Evolutionary conservation across 345 rosid species (phyloP), one percentile per base, ranked within the genome.

Genomic region (Heritiera fomes): DNA sequence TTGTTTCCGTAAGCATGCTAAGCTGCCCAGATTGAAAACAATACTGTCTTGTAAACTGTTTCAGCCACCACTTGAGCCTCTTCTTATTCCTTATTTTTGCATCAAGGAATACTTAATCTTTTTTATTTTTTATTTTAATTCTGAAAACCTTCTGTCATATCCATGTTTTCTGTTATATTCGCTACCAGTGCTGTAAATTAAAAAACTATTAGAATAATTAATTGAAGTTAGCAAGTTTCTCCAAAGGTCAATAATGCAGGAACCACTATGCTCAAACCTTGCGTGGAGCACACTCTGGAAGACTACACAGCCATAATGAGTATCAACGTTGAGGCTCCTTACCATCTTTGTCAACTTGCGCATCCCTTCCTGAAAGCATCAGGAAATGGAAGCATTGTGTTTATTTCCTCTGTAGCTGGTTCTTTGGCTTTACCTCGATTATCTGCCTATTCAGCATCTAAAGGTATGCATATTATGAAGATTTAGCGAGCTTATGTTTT

Each of bases 321-420:
- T 61, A 87, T 85, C 8, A 91, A 91, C 60, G 30, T 91, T 30
- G 90, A 91, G 72, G 83, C 89, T 80, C 83, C 89, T 59, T 91
- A 59, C 64, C 92, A 90, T 87, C 45, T 90, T 4, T 85, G 83
- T 78, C 92, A 90, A 75, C 84, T 91, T 77, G 83, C 93, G 47
- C 85, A 90, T 78, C 92, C 93, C 1, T 45, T 83, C 12, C 74
- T 87, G 53, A 90, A 89, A 80, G 84, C 85, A 63, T 85, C 93
- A 8, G 90, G 87, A 77, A 28, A 80, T 82, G 92, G 88, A 49
- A 88, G 75, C 67, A 83, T 90, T 6, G 87, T 91, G 20, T 88
- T 90, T 61, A 83, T 91, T 6, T 89, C 91, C 53, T 87, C 90
- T 38, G 73, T 77, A n/a, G 75, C 81, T 34, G 91, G 86, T 6